Evolutionary conservation across 306 rosid species (phyloP), one percentile per base, ranked within the genome.

Genomic region (Glycyrrhiza uralensis): DNA sequence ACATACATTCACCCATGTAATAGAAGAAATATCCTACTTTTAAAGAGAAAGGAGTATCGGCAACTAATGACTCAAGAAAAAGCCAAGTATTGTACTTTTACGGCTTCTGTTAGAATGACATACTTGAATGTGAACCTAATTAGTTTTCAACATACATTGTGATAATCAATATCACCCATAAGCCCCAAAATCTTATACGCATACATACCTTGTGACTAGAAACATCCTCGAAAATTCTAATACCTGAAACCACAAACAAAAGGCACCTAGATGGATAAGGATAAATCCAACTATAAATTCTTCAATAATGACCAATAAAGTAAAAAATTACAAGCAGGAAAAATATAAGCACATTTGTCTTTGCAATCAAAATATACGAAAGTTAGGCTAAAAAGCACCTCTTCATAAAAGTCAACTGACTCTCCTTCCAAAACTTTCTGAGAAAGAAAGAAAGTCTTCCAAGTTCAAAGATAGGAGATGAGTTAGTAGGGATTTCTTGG

Each of bases 161-260:
- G 45, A 65, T 3, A 51, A 56, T 47, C 6, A 52, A 15, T 12
- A 5, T 19, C 39, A 44, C 32, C 45, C 6, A 29, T 19, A 7
- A 72, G 36, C 46, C 28, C 42, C 28, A 57, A 44, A 38, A 47
- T 23, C 23, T 11, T 46, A 46, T 23, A 3, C 49, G 11, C 17
- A 73, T 42, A 32, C 39, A 68, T 79, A 91, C 97, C 96, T 86
- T 88, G 82, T 75, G 41, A 56, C 64, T 65, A 7, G 90, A 79
- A 77, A 91, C 81, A 79, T 94, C 97, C 84, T 94, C 98, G 77
- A 94, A 89, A 77, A 94, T 74, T 83, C 98, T 80, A 72, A 94
- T 87, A 65, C 98, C 98, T 94, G 94, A 69, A 80, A 80, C 30
- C 64, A 84, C 75, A 76, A 76, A 76, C 8, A 60, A 76, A 29